phyloP scores from a whole-genome alignment of 768 basidiomycete genomes.

The Rhodotorula kratochvilovae region DNA sequence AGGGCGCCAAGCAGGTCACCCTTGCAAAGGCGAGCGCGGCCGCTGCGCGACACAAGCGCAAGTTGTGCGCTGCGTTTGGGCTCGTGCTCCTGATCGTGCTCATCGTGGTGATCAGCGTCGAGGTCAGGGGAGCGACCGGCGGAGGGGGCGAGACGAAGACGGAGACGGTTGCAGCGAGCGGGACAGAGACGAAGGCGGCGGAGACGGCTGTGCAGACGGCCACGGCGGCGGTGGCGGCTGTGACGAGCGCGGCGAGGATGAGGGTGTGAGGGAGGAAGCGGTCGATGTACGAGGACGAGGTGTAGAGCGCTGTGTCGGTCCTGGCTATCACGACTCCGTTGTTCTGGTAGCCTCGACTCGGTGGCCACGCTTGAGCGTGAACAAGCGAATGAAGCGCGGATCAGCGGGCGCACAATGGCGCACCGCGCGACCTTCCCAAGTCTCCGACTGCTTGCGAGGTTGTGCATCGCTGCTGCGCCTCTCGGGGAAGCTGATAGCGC shows the following conservation, averaged over 20 bases:
- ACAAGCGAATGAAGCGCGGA: too few species aligned
- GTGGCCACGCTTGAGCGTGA: too few species aligned
- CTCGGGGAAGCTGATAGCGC: too few species aligned
- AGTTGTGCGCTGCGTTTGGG: slow-evolving; percentile 24
- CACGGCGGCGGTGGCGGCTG: background rate
- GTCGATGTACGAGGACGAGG: too few species aligned
- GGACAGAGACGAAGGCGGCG: background rate
- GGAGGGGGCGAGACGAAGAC: background rate
- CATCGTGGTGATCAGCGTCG: background rate
- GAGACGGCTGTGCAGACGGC: background rate
- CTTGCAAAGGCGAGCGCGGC: slow-evolving; percentile 3
- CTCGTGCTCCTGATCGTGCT: slow-evolving; percentile 2
- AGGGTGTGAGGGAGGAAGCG: background rate
- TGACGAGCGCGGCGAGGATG: background rate
- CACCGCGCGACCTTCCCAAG: too few species aligned
- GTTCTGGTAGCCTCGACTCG: too few species aligned
- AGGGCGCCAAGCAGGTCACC: background rate
- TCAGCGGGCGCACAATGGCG: too few species aligned
- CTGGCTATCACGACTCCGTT: too few species aligned
- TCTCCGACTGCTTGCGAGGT: too few species aligned
- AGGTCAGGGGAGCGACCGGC: background rate
- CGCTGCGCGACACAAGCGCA: slow-evolving; percentile 25
- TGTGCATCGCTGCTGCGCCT: too few species aligned
- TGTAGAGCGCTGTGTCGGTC: too few species aligned
- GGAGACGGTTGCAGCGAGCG: background rate